Conservation (phyloP, 495 filamentous ascomycete genomes). For the Talaromyces borbonicus region DNA sequence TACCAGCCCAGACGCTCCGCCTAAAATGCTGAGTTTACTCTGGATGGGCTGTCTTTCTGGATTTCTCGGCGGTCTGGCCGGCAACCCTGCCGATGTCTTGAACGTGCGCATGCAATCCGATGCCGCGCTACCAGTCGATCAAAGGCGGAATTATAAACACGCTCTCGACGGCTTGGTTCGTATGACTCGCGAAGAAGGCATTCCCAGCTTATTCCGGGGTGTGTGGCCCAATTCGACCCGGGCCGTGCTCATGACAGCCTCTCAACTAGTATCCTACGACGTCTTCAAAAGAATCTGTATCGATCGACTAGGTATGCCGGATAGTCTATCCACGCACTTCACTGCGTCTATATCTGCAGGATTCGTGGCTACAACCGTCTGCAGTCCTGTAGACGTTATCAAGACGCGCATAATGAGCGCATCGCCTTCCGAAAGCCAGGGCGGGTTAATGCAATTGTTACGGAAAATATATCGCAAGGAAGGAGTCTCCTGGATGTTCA, state of each 20-base stretch:
- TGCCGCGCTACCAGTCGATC: constrained; percentile 58
- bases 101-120: constrained; percentile 99
- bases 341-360: constrained; percentile 76
- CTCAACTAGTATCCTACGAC: constrained; percentile 86
- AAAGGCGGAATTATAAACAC: constrained; percentile 81
- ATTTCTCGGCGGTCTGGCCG: constrained; percentile 79
- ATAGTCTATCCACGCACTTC: constrained; percentile 79
- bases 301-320: constrained; percentile 54
- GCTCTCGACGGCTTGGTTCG: constrained; percentile 78
- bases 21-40: constrained; percentile 62
- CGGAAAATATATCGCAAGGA: constrained; percentile 64
- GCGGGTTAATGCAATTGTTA: constrained; percentile 48
- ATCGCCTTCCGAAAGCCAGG: constrained; percentile 37
- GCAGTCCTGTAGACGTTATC: constrained; percentile 92
- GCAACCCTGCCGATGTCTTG: constrained; percentile 89
- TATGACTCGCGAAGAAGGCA: constrained; percentile 74
- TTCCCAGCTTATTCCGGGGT: constrained; percentile 66
- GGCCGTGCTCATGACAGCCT: constrained; percentile 88
- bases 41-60: constrained; percentile 75
- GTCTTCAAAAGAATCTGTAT: constrained; percentile 76
- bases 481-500: constrained; percentile 83
- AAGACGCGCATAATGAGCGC: constrained; percentile 93
- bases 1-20: constrained; percentile 33
- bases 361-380: constrained; percentile 89
- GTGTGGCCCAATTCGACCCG: constrained; percentile 86